Percentiles rank a stretch among this genome's conserved stretches.
Conservation (phyloP, 140 eudicot species). For the Cichorium intybus region DNA sequence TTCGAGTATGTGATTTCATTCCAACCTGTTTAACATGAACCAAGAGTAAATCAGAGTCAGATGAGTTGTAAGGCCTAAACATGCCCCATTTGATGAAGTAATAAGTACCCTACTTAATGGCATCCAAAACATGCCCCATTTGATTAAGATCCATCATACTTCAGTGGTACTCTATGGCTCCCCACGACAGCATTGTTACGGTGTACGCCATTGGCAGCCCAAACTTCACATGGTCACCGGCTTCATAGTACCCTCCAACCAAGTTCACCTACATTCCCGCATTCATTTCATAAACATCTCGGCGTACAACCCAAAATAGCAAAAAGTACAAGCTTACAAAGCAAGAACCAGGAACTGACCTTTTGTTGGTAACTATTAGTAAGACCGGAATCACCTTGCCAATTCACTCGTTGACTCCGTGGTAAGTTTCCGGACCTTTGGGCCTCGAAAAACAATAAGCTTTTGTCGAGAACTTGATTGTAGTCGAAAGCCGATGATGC, state of each 20-base stretch:
- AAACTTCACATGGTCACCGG: conserved; percentile 95
- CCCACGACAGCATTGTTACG: conserved; percentile 85
- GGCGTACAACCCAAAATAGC: conserved; percentile 5
- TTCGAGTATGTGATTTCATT: no score
- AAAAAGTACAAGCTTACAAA: neutral
- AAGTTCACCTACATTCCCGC: conserved; percentile 64
- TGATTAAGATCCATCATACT: conserved; percentile 48
- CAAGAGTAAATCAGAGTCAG: no score
- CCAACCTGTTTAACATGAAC: no score
- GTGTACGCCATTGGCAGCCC: conserved; percentile 91
- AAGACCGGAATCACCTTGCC: conserved; percentile 88
- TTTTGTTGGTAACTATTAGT: conserved; percentile 69
- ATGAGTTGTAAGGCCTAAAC: no score
- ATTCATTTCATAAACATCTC: neutral
- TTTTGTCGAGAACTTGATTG: conserved; percentile 64
- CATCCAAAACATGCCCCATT: conserved; percentile 67
- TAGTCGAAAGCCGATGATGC: conserved; percentile 47
- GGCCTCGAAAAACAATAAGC: conserved; percentile 84
- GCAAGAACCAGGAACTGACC: conserved; percentile 27
- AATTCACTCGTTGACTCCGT: conserved; percentile 52
- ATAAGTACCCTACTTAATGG: conserved; percentile 97
- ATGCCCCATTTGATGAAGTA: conserved; percentile 85
- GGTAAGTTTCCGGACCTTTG: conserved; percentile 89
- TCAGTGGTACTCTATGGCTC: conserved; percentile 48
- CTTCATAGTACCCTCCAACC: conserved; percentile 98